Base-by-base conservation (phyloP, 371 early-diverging fungal species). In the Lichtheimia corymbifera region DNA sequence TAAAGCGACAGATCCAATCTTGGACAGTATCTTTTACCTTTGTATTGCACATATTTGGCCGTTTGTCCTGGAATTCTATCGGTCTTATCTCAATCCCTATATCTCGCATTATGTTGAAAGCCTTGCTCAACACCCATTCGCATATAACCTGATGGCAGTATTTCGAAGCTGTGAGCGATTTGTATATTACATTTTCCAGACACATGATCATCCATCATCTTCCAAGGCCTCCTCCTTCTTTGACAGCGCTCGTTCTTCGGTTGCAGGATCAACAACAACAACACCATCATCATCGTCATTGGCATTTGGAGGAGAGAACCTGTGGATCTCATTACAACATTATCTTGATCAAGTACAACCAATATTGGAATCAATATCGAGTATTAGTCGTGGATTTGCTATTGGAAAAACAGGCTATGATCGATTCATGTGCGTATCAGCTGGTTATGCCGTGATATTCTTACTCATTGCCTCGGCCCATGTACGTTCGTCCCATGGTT, bases 401-500 rank as follows among this genome's bases (percentile, higher is more conserved):
- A 58, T 56, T 30, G 72, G 77, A 3, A 58, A 52, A 18, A 59
- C 67, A 1, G 61, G 65, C 11, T 59, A 64, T 11, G 71, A 73
- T 45, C 68, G 71, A 15, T 63, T 71, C 45, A 61, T 67, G 3
- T 73, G 73, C 40, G 67, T 77, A 15, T 18, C 63, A 13, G 59
- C 69, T 47, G 77, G 77, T 4, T 77, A 77, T 50, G 44, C 58
- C 3, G 59, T 71, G 11, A 50, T 73, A 3, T 56, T 71, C 17
- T 22, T 56, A 7, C 11, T 35, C 35, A 35, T 35, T 9, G 35
- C 35, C 9, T 71, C 28, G 58, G 71, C 22, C 63, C 67, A 14
- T 77, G 64, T 77, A 67, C 53, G 43, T 1, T 22, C 47, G 3
- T 17, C 47, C n/a, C 47, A 18, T 47, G 17, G 17, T 22, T 0